Conservation (phyloP, 1,139 yeast genomes). For the Sugiyamaella japonica region DNA sequence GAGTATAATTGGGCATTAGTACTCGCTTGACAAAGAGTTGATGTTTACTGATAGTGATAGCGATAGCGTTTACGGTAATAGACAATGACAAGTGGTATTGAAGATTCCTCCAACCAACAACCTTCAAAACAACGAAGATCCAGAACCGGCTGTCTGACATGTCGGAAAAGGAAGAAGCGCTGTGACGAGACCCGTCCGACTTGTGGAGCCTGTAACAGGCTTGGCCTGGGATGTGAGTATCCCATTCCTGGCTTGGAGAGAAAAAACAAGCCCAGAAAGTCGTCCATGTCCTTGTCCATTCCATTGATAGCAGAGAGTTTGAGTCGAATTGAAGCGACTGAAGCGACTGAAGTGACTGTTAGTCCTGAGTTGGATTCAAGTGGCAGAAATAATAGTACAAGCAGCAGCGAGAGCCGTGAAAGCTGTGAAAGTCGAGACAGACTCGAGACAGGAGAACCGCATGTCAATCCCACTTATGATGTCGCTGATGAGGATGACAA, state of each 20-base stretch:
- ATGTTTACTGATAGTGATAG: too few relatives aligned
- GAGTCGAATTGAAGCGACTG: background rate
- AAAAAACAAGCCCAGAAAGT: slow-evolving; percentile 38
- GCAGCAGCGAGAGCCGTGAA: background rate
- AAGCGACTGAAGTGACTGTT: background rate
- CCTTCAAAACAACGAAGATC: slow-evolving; percentile 29
- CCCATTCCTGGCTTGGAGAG: slow-evolving; percentile 54
- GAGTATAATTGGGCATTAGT: too few relatives aligned
- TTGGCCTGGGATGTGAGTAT: slow-evolving; percentile 56
- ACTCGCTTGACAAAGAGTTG: too few relatives aligned
- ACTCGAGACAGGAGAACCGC: too few relatives aligned
- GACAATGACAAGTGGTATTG: background rate
- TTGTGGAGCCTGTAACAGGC: slow-evolving; percentile 59
- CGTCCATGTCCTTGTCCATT: background rate
- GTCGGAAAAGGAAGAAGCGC: slow-evolving; percentile 63
- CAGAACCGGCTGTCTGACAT: slow-evolving; percentile 66
- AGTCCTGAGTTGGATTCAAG: slow-evolving; percentile 2
- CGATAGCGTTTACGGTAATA: too few relatives aligned
- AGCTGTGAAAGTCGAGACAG: too few relatives aligned
- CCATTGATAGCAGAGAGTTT: slow-evolving; percentile 7
- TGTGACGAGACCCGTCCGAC: slow-evolving; percentile 65
- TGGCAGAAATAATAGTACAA: background rate
- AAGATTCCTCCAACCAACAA: slow-evolving; percentile 1
- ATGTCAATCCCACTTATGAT: too few relatives aligned
- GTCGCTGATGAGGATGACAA: background rate